Evolutionary conservation across 306 rosid genomes (phyloP).

Genomic region (Pyrus communis): DNA sequence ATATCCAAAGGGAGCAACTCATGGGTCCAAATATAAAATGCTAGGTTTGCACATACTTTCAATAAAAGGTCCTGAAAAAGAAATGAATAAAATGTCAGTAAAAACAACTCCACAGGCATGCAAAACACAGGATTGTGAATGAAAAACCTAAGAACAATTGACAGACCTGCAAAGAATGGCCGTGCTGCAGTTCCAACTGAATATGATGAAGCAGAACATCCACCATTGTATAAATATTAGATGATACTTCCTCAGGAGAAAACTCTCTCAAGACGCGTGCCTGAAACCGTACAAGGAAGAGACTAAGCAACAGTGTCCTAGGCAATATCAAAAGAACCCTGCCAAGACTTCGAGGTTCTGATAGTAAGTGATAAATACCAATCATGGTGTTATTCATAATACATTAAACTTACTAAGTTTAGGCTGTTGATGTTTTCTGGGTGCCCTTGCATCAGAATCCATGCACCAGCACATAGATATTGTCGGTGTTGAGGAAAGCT

Average conservation of each 20-base stretch:
- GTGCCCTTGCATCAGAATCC: slow-evolving; percentile 92
- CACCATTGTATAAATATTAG: slow-evolving; percentile 93
- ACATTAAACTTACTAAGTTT: slow-evolving; percentile 52
- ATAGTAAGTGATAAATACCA: not conserved
- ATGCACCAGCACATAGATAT: slow-evolving; percentile 94
- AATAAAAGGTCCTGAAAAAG: slow-evolving; percentile 65
- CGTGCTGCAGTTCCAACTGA: slow-evolving; percentile 86
- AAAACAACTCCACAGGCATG: not conserved
- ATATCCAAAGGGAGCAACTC: slow-evolving; percentile 97
- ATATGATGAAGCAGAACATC: slow-evolving; percentile 92
- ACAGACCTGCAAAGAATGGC: slow-evolving; percentile 72
- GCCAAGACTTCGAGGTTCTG: not conserved
- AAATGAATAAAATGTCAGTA: not conserved
- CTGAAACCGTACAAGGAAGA: slow-evolving; percentile 29
- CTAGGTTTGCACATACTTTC: slow-evolving; percentile 80
- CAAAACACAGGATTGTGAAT: slow-evolving; percentile 2
- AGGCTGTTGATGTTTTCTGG: slow-evolving; percentile 73
- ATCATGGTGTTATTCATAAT: slow-evolving; percentile 7
- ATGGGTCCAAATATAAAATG: slow-evolving; percentile 78
- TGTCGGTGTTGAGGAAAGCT: slow-evolving; percentile 77
- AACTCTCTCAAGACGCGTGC: slow-evolving; percentile 85
- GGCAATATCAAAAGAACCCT: not conserved
- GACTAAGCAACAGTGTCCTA: not conserved
- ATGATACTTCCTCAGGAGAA: slow-evolving; percentile 91
- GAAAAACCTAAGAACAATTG: slow-evolving; percentile 8